These are phyloP conservation scores for Diutina ranongensis DNA, from an alignment of 1,139 yeast species.

Conservation along the genomic window DNA sequence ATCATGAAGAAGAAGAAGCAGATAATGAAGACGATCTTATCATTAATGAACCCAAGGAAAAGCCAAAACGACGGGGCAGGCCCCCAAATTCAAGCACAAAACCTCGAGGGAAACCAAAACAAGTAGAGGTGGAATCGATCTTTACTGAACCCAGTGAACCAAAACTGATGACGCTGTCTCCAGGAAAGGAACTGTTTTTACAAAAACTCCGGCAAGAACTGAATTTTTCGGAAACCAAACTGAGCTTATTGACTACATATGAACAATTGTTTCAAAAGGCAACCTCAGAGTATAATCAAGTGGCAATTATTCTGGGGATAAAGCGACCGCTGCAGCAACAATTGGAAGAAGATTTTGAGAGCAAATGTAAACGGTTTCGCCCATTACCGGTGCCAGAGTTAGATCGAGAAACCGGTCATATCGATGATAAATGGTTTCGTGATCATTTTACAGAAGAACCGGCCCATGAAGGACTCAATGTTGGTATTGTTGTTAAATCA, in stretches of 20 bases:
- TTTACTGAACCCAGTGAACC: not conserved
- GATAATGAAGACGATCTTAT: constrained; percentile 3
- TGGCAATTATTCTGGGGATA: constrained; percentile 1
- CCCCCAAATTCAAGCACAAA: not conserved
- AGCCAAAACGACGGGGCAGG: not conserved
- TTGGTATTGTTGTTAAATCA: not conserved
- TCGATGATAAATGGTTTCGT: not conserved
- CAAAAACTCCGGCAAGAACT: not conserved
- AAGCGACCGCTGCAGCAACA: not conserved
- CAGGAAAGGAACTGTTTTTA: constrained; percentile 1
- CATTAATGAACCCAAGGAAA: not conserved
- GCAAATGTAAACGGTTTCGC: constrained; percentile 12
- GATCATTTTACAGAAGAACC: constrained; percentile 1
- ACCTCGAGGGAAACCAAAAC: not conserved
- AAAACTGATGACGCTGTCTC: not conserved
- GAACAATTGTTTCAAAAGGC: not conserved
- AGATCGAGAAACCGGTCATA: constrained; percentile 10
- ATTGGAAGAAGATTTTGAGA: not conserved
- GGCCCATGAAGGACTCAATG: not conserved
- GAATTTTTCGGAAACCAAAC: not conserved
- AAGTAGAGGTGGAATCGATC: not conserved
- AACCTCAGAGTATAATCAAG: not conserved
- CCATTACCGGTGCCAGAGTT: constrained; percentile 29
- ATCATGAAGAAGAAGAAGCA: constrained; percentile 7
- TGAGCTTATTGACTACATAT: not conserved